phyloP scores from a whole-genome alignment of 768 basidiomycete species.

The Pleurotus pulmonarius region DNA sequence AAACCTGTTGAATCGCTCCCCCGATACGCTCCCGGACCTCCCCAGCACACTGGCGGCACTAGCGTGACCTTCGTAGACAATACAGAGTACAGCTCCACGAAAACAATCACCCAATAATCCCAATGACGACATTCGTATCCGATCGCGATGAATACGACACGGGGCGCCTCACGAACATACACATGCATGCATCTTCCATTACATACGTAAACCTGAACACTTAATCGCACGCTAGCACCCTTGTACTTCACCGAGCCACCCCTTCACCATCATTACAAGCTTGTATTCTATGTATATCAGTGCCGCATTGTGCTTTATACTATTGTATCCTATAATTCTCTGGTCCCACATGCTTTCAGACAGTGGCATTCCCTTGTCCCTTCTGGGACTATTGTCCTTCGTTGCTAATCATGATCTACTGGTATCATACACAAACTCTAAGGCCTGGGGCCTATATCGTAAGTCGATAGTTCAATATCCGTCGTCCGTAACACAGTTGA shows the following conservation, averaged over 20 bases:
- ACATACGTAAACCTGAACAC: background rate
- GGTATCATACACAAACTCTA: too few species aligned
- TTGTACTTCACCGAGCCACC: background rate
- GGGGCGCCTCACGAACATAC: background rate
- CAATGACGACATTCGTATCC: background rate
- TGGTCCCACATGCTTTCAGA: too few species aligned
- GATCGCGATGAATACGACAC: background rate
- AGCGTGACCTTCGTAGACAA: constrained; percentile 4
- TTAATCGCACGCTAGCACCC: background rate
- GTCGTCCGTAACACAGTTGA: background rate
- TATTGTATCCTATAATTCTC: too few species aligned
- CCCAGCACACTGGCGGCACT: constrained; percentile 6
- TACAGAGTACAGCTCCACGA: constrained; percentile 1
- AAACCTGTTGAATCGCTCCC: constrained; percentile 57
- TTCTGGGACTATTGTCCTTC: too few species aligned
- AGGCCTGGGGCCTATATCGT: too few species aligned
- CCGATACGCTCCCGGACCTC: constrained; percentile 39
- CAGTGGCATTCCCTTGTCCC: too few species aligned
- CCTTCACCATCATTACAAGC: too few species aligned
- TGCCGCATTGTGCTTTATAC: too few species aligned
- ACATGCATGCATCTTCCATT: background rate
- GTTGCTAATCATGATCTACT: too few species aligned
- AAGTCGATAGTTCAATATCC: background rate
- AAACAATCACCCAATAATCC: background rate
- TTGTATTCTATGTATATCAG: too few species aligned